A percentile compares a stretch with the other conserved stretches of the same genome.
phyloP scores from a whole-genome alignment of 1,139 yeast species.

The Taphrina pruni region DNA sequence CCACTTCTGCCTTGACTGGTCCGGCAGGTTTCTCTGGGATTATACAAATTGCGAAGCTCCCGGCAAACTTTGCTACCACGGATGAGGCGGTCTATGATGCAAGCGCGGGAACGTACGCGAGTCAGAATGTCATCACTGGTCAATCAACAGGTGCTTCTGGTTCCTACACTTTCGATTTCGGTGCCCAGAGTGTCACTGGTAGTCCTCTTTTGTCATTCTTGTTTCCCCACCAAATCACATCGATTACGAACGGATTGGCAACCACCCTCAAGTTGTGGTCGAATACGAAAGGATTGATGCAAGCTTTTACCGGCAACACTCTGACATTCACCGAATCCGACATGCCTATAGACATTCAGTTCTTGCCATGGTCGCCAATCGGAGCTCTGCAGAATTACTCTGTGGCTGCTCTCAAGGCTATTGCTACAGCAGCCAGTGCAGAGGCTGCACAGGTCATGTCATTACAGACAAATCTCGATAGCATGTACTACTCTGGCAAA shows the following conservation, averaged over 20 bases:
- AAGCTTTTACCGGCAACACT: constrained; percentile 61
- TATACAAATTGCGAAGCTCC: constrained; percentile 67
- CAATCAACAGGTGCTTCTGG: constrained; percentile 55
- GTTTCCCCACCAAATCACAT: constrained; percentile 70
- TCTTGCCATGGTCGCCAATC: constrained; percentile 57
- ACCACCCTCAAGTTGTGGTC: constrained; percentile 59
- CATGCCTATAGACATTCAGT: constrained; percentile 59
- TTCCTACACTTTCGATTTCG: constrained; percentile 61
- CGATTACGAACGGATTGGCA: constrained; percentile 56
- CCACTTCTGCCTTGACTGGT: constrained; percentile 53
- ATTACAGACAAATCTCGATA: constrained; percentile 58
- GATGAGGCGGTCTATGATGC: constrained; percentile 54
- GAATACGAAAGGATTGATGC: constrained; percentile 71
- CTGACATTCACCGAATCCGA: constrained; percentile 62
- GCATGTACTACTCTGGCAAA: constrained; percentile 72
- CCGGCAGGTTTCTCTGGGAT: constrained; percentile 62
- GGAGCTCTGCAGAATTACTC: constrained; percentile 56
- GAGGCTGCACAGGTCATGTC: constrained; percentile 67
- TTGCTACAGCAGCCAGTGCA: constrained; percentile 62
- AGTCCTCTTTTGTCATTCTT: constrained; percentile 64
- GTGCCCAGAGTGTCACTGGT: constrained; percentile 49
- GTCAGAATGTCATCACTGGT: constrained; percentile 55
- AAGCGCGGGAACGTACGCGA: constrained; percentile 68
- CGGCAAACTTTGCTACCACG: constrained; percentile 48
- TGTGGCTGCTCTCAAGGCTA: constrained; percentile 55